Conservation (phyloP, 148 eudicot species). For the Vaccinium myrtillus region DNA sequence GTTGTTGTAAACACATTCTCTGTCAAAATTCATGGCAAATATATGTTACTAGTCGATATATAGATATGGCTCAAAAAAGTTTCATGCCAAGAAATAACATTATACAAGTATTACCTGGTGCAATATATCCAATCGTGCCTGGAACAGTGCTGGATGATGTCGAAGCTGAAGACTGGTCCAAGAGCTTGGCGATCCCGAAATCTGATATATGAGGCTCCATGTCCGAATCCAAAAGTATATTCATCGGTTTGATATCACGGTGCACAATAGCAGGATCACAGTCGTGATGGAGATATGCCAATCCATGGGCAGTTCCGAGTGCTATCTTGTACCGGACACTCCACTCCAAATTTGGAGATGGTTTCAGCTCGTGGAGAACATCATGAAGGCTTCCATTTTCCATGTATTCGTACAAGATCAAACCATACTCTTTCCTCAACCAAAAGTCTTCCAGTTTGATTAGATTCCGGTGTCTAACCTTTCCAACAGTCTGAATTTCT, state of each 20-base stretch:
- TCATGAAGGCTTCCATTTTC: slow-evolving; percentile 80
- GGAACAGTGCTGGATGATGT: slow-evolving; percentile 39
- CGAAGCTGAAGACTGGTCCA: slow-evolving; percentile 48
- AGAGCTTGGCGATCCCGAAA: slow-evolving; percentile 83
- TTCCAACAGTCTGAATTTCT: slow-evolving; percentile 71
- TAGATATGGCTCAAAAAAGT: neutral
- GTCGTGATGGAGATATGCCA: slow-evolving; percentile 81
- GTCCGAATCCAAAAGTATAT: slow-evolving; percentile 70
- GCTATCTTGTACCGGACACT: slow-evolving; percentile 58
- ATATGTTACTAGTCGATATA: neutral
- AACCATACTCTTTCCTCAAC: slow-evolving; percentile 58
- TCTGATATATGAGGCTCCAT: slow-evolving; percentile 93
- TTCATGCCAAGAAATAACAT: neutral
- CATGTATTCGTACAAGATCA: slow-evolving; percentile 68
- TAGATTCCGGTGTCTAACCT: slow-evolving; percentile 68
- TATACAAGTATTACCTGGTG: slow-evolving; percentile 64
- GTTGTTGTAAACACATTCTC: slow-evolving; percentile 65
- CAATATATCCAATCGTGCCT: slow-evolving; percentile 85
- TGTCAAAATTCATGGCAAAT: slow-evolving; percentile 31
- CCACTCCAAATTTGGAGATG: slow-evolving; percentile 50
- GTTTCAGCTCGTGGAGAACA: slow-evolving; percentile 43
- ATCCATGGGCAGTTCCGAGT: slow-evolving; percentile 73
- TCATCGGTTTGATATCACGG: slow-evolving; percentile 75
- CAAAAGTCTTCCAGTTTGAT: slow-evolving; percentile 59
- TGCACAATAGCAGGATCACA: slow-evolving; percentile 71